Evolutionary conservation across 1,139 yeast species (phyloP), one percentile per base, ranked within the genome.

Genomic region (Zygosaccharomyces sapae): DNA sequence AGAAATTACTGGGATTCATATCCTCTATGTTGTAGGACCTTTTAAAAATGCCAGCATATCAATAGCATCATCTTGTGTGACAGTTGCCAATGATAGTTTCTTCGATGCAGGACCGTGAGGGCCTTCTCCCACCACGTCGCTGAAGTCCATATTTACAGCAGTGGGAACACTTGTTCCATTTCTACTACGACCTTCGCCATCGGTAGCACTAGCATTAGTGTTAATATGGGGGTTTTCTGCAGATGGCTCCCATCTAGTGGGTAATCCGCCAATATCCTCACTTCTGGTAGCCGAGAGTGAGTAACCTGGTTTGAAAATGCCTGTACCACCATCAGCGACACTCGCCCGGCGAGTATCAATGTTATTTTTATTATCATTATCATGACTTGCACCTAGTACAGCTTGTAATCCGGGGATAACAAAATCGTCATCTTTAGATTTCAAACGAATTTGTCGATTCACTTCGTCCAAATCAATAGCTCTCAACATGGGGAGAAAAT

Each of bases 381-480:
- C n/a, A n/a, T n/a, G n/a, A n/a, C n/a, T n/a, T n/a, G n/a, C 34
- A 12, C 34, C 34, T 30, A 61, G 44, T 2, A 62, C 61, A 33
- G 53, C 38, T 9, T 55, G 48, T 30, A 58, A 42, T 2, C 64
- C 65, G 2, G 66, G 64, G 8, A 59, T 49, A 13, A 56, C 48
- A 38, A 57, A 54, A 8, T 54, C 58, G 39, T 57, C 56, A 29
- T 54, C 43, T 8, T 47, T 41, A 38, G 57, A 46, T 40, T 45
- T 55, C 16, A 52, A 22, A 37, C 57, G 57, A 13, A 63, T 29
- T 9, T 48, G 43, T 41, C 61, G 52, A 48, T 62, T 56, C 10
- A 61, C 40, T 42, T 59, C 65, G 48, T 63, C 68, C n/a, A 65
- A 46, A 47, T 65, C 68, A 13, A 65, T 55, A 12, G 67, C 68